Evolutionary conservation across 192 early-diverging fungal genomes (phyloP).

Genomic region (Haplosporangium gracile): DNA sequence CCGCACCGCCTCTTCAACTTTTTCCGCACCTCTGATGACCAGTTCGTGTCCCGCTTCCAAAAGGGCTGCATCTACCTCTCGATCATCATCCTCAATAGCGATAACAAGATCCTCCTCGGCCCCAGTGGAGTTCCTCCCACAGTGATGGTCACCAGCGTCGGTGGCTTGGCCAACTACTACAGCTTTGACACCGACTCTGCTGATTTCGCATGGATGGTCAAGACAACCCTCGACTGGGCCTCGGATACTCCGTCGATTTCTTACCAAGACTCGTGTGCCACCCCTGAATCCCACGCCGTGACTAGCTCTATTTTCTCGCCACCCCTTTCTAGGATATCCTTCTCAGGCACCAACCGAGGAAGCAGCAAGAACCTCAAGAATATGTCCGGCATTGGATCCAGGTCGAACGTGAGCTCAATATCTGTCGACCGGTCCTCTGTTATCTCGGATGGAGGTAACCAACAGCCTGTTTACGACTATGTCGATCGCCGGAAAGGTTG

Average conservation of each 20-base stretch:
- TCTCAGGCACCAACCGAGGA: slow-evolving; percentile 21
- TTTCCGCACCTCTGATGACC: slow-evolving; percentile 41
- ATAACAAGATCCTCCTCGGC: slow-evolving; percentile 57
- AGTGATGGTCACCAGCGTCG: slow-evolving; percentile 36
- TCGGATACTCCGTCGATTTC: slow-evolving; percentile 14
- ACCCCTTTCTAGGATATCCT: slow-evolving; percentile 31
- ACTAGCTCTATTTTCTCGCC: slow-evolving; percentile 17
- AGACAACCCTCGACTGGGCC: slow-evolving; percentile 50
- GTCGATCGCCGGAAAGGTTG: slow-evolving; percentile 27
- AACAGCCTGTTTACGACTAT: slow-evolving; percentile 24
- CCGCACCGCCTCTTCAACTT: slow-evolving; percentile 45
- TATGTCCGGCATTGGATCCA: not conserved
- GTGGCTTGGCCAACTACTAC: slow-evolving; percentile 33
- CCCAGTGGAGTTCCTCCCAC: slow-evolving; percentile 36
- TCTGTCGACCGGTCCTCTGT: slow-evolving; percentile 25
- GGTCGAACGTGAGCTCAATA: slow-evolving; percentile 16
- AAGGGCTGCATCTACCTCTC: slow-evolving; percentile 58
- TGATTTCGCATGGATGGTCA: slow-evolving; percentile 56
- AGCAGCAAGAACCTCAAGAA: slow-evolving; percentile 13
- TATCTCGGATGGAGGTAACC: slow-evolving; percentile 3
- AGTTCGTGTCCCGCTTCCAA: slow-evolving; percentile 52
- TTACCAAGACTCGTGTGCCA: not conserved
- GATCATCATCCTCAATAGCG: slow-evolving; percentile 56
- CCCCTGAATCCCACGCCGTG: not conserved
- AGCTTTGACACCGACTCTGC: slow-evolving; percentile 50